Evolutionary conservation across 1,284 basidiomycete genomes (phyloP), one percentile per base, ranked within the genome.

Genomic region (Puccinia triticina): DNA sequence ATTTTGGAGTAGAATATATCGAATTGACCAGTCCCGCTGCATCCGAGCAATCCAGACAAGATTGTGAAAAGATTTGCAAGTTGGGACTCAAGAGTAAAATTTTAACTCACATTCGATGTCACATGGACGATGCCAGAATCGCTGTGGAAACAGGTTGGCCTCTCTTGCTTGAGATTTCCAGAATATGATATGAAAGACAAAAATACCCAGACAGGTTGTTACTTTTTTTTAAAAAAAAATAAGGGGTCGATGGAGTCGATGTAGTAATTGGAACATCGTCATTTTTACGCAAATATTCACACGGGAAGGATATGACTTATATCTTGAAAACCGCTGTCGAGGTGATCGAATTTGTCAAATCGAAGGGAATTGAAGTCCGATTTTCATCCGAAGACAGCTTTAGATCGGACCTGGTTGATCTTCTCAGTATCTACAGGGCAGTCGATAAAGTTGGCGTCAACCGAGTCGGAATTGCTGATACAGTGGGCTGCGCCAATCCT

Each of bases 311-410:
- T 88, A 99, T 99, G 94, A 90, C 95, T 78, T 99, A 98, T 90
- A 99, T 99, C 89, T 98, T 97, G 90, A 98, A 98, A 91, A 84
- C 87, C 76, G 88, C 96, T 84, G 95, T 98, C 86, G 96, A 98
- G 89, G 97, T 99, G 86, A 99, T 99, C 88, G 92, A 98, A 87
- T 99, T 93, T 86, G 96, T 99, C 90, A 99, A 99, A 91, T 95
- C 93, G 90, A 99, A 98, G 93, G 94, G 93, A 83, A 98, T 99
- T 87, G 97, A 99, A 89, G 95, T 99, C 88, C 94, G 97, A 84
- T 99, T 99, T 91, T 99, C 96, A 43, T 97, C 96, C 50, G 97
- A 99, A 88, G 97, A 99, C 88, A 98, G 95, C 55, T 99, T 99
- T 94, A 94, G 97, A 85, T 99, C 96, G 85, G 96, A 99, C 88